These are phyloP conservation scores for Ceratobasidium sp. DNA, from an alignment of 1,284 basidiomycete species.

Conservation along the genomic window DNA sequence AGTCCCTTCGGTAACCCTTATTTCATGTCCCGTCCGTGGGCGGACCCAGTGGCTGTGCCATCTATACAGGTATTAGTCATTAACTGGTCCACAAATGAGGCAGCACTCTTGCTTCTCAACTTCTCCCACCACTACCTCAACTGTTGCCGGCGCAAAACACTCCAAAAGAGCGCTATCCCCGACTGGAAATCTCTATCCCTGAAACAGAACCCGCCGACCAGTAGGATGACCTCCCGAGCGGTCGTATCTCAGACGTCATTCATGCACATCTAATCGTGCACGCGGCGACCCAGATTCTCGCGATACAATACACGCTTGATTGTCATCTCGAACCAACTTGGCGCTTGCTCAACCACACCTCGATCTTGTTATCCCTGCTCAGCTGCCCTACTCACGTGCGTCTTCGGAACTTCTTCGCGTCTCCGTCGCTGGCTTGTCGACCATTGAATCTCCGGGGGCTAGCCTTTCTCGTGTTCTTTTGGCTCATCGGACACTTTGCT, in stretches of 20 bases:
- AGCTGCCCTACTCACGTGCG: slow-evolving; percentile 37
- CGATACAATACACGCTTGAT: slow-evolving; percentile 15
- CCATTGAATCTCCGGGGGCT: neutral
- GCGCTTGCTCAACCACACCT: neutral
- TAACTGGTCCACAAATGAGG: too few species aligned
- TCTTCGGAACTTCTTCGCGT: slow-evolving; percentile 41
- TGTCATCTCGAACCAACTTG: neutral
- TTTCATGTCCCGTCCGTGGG: neutral
- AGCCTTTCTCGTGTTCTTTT: neutral
- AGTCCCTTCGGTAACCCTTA: neutral
- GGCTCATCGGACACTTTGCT: neutral
- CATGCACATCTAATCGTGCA: neutral
- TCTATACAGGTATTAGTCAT: neutral
- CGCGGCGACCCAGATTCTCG: neutral
- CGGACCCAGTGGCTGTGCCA: neutral
- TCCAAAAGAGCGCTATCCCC: neutral
- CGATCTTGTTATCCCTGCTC: neutral
- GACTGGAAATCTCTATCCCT: neutral
- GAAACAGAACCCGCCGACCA: neutral
- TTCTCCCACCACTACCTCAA: neutral
- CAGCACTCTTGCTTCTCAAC: neutral
- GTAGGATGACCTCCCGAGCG: neutral
- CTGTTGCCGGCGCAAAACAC: neutral
- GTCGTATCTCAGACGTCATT: neutral
- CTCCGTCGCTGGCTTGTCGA: slow-evolving; percentile 43